A percentile compares a stretch with the other conserved stretches of the same genome.
Conservation (phyloP, 306 rosid genomes). For the Quercus alba region DNA sequence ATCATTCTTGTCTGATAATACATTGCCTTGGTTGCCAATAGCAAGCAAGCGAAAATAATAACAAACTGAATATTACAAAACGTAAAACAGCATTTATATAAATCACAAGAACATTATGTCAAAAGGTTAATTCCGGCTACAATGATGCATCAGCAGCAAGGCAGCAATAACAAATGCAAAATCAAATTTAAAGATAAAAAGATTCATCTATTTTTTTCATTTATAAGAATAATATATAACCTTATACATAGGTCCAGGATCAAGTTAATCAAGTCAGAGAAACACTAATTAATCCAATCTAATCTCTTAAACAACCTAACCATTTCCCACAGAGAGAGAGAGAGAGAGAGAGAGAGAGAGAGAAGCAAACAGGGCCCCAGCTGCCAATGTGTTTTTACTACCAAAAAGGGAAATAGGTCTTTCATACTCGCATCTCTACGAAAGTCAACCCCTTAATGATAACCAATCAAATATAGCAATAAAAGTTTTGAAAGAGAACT, state of each 20-base stretch:
- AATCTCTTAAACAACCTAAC: background rate
- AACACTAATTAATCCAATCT: background rate
- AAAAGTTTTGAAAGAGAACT: constrained; percentile 39
- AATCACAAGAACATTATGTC: background rate
- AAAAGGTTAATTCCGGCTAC: background rate
- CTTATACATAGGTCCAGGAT: background rate
- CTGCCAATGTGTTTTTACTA: background rate
- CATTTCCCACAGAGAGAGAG: background rate
- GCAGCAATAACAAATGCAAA: background rate
- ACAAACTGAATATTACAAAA: background rate
- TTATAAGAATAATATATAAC: background rate
- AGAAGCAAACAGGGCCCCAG: background rate
- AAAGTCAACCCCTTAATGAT: background rate
- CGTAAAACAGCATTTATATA: background rate
- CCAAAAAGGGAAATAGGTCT: background rate
- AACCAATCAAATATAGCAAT: constrained; percentile 15
- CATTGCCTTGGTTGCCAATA: background rate
- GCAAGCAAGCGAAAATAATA: background rate
- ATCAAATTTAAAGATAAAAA: background rate
- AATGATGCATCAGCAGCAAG: background rate
- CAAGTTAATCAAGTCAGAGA: background rate
- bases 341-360: background rate
- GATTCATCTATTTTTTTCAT: background rate
- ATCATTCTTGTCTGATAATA: background rate
- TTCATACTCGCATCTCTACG: background rate